Evolutionary conservation across 352 stramenopile genomes (phyloP).

Genomic region (Pythium oligandrum): DNA sequence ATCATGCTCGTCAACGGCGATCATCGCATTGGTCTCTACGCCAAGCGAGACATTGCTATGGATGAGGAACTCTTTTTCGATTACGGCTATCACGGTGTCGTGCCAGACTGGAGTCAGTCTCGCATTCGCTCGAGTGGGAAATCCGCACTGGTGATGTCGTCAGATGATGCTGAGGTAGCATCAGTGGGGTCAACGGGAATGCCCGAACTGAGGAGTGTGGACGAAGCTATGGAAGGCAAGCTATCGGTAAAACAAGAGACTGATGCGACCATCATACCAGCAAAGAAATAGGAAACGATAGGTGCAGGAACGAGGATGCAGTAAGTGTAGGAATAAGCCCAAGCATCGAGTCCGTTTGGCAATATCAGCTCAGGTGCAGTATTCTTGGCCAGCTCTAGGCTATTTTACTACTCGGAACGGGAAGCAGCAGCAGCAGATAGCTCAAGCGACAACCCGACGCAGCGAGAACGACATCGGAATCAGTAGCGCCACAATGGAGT

Average conservation of each 20-base stretch:
- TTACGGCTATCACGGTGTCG: conserved; percentile 76
- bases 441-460: not conserved
- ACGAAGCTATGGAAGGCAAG: not conserved
- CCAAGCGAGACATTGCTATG: conserved; percentile 78
- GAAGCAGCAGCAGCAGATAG: too few species aligned
- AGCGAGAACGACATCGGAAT: not conserved
- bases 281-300: not conserved
- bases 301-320: too few species aligned
- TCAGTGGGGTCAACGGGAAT: not conserved
- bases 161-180: not conserved
- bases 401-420: too few species aligned
- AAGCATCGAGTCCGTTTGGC: too few species aligned
- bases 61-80: conserved; percentile 87
- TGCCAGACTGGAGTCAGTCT: conserved; percentile 75
- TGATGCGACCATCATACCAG: conserved; percentile 1
- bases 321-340: too few species aligned
- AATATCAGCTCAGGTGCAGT: too few species aligned
- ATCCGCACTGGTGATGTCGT: conserved; percentile 1
- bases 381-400: too few species aligned
- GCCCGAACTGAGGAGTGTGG: not conserved
- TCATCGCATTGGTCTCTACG: conserved; percentile 92
- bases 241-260: not conserved
- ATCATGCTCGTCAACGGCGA: conserved; percentile 92
- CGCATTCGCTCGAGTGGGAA: conserved; percentile 27
- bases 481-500: conserved; percentile 38